These are phyloP conservation scores for Cercis canadensis DNA, from an alignment of 306 rosid genomes.

Conservation along the genomic window DNA sequence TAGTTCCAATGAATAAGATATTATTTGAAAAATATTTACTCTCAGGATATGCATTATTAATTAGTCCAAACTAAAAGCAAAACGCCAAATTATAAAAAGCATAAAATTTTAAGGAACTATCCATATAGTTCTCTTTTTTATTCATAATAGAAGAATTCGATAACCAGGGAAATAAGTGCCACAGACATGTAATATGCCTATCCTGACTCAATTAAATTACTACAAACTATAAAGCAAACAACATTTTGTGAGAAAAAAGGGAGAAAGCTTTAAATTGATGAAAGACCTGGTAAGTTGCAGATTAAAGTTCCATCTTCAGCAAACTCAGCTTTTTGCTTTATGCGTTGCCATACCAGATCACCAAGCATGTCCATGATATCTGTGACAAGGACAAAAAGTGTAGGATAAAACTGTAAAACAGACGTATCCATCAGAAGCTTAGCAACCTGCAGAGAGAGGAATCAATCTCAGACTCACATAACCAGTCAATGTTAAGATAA, in stretches of 20 bases:
- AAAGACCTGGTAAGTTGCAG: conserved; percentile 71
- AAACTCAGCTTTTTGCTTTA: conserved; percentile 83
- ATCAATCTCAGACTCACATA: conserved; percentile 33
- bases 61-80: no score
- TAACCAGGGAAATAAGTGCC: not conserved
- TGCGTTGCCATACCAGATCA: conserved; percentile 92
- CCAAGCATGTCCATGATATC: conserved; percentile 95
- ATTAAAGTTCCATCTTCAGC: conserved; percentile 68
- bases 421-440: conserved; percentile 95
- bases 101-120: not conserved
- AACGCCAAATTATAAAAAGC: not conserved
- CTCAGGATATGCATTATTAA: no score
- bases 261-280: conserved; percentile 27
- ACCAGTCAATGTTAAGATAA: conserved; percentile 30
- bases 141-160: no score
- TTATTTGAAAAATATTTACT: conserved; percentile 26
- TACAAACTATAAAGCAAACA: conserved; percentile 4
- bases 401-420: conserved; percentile 81
- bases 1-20: conserved; percentile 21
- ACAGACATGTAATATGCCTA: conserved; percentile 2
- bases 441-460: conserved; percentile 73
- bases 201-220: conserved; percentile 19
- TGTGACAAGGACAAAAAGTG: conserved; percentile 85
- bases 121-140: no score
- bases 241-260: conserved; percentile 20